These are phyloP conservation scores for Crithidia fasciculata DNA, from an alignment of 208 protist species.

Conservation along the genomic window DNA sequence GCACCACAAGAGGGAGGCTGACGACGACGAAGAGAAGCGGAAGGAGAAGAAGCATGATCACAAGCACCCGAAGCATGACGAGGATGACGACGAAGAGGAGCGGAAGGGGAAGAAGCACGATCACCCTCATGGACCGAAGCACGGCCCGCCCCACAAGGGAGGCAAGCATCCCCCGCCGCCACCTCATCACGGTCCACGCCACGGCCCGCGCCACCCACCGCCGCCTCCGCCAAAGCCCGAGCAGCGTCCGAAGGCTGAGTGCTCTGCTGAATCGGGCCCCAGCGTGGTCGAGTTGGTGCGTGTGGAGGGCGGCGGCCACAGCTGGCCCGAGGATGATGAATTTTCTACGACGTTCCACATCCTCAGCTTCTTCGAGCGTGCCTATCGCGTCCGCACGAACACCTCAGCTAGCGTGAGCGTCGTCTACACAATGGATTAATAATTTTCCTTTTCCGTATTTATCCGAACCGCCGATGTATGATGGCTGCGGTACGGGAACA, in stretches of 20 bases:
- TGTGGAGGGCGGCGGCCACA: slow-evolving; percentile 43
- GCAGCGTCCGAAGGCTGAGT: neutral
- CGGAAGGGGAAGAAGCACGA: neutral
- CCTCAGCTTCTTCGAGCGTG: slow-evolving; percentile 50
- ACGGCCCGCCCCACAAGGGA: neutral
- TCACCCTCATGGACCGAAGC: neutral
- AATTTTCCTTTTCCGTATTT: neutral
- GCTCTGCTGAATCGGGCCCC: neutral
- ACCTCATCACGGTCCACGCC: neutral
- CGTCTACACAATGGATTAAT: too few relatives aligned
- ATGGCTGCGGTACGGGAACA: too few relatives aligned
- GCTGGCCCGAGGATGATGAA: slow-evolving; percentile 52
- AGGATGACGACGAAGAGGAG: neutral
- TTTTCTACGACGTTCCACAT: slow-evolving; percentile 83
- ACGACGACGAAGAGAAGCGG: neutral
- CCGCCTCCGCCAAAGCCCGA: neutral
- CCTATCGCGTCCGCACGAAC: slow-evolving; percentile 42
- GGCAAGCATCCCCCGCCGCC: too few relatives aligned
- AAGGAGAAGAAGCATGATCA: neutral
- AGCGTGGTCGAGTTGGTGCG: slow-evolving; percentile 64
- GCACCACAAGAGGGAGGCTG: neutral
- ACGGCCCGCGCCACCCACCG: too few relatives aligned
- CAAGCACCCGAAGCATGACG: neutral
- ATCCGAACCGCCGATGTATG: too few relatives aligned
- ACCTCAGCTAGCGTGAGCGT: too few relatives aligned